phyloP scores from a whole-genome alignment of 441 rosid species.

The Kokia cookei region DNA sequence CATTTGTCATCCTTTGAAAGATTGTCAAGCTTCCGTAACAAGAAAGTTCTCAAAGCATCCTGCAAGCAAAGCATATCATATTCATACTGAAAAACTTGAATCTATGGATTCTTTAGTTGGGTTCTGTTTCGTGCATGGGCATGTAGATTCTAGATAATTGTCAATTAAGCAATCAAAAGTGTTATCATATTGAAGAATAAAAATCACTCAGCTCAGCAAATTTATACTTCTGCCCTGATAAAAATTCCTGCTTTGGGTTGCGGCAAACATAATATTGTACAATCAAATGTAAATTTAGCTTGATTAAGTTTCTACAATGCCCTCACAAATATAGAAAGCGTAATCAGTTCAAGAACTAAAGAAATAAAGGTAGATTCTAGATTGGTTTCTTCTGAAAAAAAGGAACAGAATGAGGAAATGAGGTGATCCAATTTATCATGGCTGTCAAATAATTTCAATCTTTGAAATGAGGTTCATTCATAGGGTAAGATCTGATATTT shows the following conservation, averaged over 20 bases:
- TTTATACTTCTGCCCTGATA: neutral
- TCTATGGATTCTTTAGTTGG: neutral
- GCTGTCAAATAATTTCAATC: neutral
- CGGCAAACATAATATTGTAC: neutral
- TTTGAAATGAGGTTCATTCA: neutral
- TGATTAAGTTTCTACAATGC: neutral
- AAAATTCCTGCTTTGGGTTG: neutral
- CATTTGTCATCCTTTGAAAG: conserved; percentile 91
- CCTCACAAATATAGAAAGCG: neutral
- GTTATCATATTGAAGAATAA: neutral
- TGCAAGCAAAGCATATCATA: conserved; percentile 26
- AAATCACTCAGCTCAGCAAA: neutral
- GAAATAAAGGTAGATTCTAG: neutral
- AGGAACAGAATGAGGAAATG: neutral
- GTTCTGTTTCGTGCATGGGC: neutral
- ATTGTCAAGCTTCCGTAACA: conserved; percentile 94
- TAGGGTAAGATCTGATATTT: neutral
- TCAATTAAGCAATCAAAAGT: conserved; percentile 1
- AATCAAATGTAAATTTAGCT: neutral
- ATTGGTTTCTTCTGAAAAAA: neutral
- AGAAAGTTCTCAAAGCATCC: conserved; percentile 98
- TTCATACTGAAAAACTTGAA: neutral
- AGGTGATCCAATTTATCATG: conserved; percentile 1
- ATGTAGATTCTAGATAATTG: neutral
- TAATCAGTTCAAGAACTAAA: neutral